Conservation (phyloP, 139 green algal genomes). For the Tetradesmus lagerheimii region DNA sequence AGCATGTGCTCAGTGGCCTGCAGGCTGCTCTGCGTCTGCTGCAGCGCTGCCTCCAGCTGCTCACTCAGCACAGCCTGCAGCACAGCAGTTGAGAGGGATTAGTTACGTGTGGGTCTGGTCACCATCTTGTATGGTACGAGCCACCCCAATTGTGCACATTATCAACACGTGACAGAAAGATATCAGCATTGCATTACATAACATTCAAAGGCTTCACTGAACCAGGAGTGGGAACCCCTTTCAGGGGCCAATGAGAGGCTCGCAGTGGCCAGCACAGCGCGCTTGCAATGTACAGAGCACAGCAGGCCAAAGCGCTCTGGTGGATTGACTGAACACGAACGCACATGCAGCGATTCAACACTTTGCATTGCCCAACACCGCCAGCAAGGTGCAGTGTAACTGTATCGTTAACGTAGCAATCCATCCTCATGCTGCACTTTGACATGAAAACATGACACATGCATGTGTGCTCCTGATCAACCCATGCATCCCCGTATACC, state of each 20-base stretch:
- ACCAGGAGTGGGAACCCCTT: too few species aligned
- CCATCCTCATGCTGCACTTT: not conserved
- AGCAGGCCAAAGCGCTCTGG: too few species aligned
- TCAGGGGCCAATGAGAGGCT: too few species aligned
- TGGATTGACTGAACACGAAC: too few species aligned
- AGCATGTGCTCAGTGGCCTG: not conserved
- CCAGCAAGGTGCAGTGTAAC: not conserved
- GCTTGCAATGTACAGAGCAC: not conserved
- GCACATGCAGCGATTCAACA: not conserved
- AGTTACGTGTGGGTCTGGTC: too few species aligned
- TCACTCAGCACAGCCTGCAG: not conserved
- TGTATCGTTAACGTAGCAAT: not conserved
- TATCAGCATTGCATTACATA: too few species aligned
- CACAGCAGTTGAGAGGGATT: too few species aligned
- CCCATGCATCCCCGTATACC: not conserved
- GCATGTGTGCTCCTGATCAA: not conserved
- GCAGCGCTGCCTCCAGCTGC: constrained; percentile 1
- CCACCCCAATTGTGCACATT: too few species aligned
- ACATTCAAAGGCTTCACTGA: too few species aligned
- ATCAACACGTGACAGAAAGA: too few species aligned
- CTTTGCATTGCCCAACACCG: not conserved
- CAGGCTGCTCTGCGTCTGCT: constrained; percentile 4
- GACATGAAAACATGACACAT: not conserved
- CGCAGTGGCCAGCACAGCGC: too few species aligned
- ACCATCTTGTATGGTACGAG: too few species aligned